These are phyloP conservation scores for Termitomyces sp. DNA, from an alignment of 768 basidiomycete species.

Conservation along the genomic window DNA sequence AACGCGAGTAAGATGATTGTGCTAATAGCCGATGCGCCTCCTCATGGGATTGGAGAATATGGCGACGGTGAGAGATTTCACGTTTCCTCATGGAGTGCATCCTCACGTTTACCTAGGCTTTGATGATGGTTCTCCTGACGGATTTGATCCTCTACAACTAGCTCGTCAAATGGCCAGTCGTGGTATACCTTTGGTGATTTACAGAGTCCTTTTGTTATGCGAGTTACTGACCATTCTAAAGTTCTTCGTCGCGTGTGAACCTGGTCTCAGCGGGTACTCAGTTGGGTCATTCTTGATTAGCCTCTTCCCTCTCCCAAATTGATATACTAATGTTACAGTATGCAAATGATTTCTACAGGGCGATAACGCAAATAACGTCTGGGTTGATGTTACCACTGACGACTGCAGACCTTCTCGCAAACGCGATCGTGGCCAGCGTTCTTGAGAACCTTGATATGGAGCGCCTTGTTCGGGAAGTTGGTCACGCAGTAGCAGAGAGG, in stretches of 20 bases:
- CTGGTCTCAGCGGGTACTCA: slow-evolving; percentile 88
- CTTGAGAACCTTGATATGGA: slow-evolving; percentile 99
- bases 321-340: slow-evolving; percentile 37
- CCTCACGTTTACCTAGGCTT: slow-evolving; percentile 52
- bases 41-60: slow-evolving; percentile 95
- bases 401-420: slow-evolving; percentile 89
- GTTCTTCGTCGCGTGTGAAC: slow-evolving; percentile 99
- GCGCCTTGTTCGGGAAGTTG: slow-evolving; percentile 89
- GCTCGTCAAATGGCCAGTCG: slow-evolving; percentile 85
- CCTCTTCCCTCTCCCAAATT: background rate
- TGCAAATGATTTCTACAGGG: slow-evolving; percentile 93
- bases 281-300: slow-evolving; percentile 35
- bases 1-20: slow-evolving; percentile 93
- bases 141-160: slow-evolving; percentile 82
- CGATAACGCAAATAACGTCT: slow-evolving; percentile 87
- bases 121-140: slow-evolving; percentile 91
- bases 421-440: slow-evolving; percentile 95
- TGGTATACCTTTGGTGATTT: slow-evolving; percentile 79
- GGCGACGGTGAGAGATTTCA: slow-evolving; percentile 70
- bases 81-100: slow-evolving; percentile 4
- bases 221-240: slow-evolving; percentile 22
- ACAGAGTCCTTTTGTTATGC: background rate
- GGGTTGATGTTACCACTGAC: slow-evolving; percentile 95
- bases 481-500: slow-evolving; percentile 85
- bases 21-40: slow-evolving; percentile 94